Percentiles rank a stretch among this genome's conserved stretches.
phyloP scores from a whole-genome alignment of 768 basidiomycete species.

The Serendipita sp. region DNA sequence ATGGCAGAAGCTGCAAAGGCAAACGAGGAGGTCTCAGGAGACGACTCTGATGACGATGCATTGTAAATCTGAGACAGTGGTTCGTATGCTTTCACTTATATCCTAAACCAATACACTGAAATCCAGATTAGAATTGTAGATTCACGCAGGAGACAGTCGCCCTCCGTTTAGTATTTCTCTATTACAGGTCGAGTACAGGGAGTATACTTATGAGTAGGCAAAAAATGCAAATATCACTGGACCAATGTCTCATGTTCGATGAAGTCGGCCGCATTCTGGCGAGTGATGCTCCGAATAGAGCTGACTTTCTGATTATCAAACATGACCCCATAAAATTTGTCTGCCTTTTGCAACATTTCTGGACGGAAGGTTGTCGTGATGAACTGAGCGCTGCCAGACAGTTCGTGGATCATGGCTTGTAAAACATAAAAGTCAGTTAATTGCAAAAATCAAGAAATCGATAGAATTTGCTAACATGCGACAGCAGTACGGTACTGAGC shows the following conservation, averaged over 20 bases:
- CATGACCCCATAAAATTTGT: conserved; percentile 93
- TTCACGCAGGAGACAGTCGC: too few relatives aligned
- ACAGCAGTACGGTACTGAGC: conserved; percentile 97
- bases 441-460: background rate
- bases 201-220: too few relatives aligned
- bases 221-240: conserved; percentile 7
- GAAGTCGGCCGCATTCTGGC: conserved; percentile 86
- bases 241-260: conserved; percentile 38
- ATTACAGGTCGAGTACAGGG: too few relatives aligned
- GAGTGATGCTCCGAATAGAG: conserved; percentile 69
- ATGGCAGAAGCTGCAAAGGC: conserved; percentile 91
- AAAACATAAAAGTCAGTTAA: background rate
- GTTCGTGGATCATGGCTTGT: conserved; percentile 82
- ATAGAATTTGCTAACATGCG: conserved; percentile 45
- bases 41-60: conserved; percentile 67
- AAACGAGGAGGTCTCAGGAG: conserved; percentile 92
- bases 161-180: too few relatives aligned
- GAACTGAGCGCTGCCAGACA: conserved; percentile 80
- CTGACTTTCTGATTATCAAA: conserved; percentile 92
- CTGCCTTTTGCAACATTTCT: conserved; percentile 89
- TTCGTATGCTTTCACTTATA: too few relatives aligned
- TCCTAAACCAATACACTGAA: too few relatives aligned
- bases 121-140: too few relatives aligned
- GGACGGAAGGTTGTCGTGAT: conserved; percentile 97
- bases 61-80: background rate